These are phyloP conservation scores for Elongisporangium prolatum DNA, from an alignment of 352 stramenopile genomes.

Conservation along the genomic window DNA sequence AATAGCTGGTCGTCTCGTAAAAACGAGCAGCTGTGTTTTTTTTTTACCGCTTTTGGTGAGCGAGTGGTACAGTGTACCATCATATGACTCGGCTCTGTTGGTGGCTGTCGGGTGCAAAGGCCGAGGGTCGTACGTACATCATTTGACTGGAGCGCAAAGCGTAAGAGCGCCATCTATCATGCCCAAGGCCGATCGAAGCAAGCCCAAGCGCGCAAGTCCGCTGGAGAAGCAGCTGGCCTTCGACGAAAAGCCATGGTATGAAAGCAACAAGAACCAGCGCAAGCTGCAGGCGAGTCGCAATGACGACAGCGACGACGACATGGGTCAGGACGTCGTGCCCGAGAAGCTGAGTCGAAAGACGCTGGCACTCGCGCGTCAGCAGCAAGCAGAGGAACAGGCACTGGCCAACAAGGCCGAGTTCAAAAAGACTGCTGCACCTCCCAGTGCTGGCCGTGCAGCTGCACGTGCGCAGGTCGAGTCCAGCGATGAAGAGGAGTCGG, in stretches of 20 bases:
- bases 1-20: not conserved
- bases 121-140: not conserved
- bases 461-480: conserved; percentile 60
- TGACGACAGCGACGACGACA: conserved; percentile 57
- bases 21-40: not conserved
- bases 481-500: conserved; percentile 64
- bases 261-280: conserved; percentile 39
- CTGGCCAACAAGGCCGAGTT: conserved; percentile 25
- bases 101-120: not conserved
- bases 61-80: not conserved
- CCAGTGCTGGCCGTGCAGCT: conserved; percentile 13
- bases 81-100: not conserved
- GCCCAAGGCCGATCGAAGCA: conserved; percentile 68
- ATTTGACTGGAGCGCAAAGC: not conserved
- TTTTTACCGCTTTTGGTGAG: not conserved
- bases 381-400: conserved; percentile 76
- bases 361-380: conserved; percentile 64
- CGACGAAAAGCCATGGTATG: conserved; percentile 86
- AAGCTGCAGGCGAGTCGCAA: conserved; percentile 29
- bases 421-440: conserved; percentile 16
- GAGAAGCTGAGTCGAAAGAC: conserved; percentile 82
- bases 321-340: conserved; percentile 59
- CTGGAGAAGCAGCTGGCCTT: conserved; percentile 85
- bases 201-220: conserved; percentile 81
- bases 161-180: conserved; percentile 18